These are phyloP conservation scores for Trametes cinnabarina DNA, from an alignment of 768 basidiomycete species.

Conservation along the genomic window DNA sequence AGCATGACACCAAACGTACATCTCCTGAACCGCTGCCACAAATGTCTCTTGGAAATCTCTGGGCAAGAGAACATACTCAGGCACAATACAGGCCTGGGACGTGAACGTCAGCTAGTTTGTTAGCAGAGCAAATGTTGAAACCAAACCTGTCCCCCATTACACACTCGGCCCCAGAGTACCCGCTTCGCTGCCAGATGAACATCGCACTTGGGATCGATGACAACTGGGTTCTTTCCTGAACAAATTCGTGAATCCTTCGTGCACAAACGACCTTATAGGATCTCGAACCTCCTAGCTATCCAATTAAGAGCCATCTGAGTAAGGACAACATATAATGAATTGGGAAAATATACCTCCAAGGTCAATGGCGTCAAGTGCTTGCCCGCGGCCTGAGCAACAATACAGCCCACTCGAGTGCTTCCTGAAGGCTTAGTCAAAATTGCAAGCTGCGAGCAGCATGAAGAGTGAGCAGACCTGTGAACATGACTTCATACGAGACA, in stretches of 20 bases:
- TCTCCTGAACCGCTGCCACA: constrained; percentile 39
- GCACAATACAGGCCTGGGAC: constrained; percentile 62
- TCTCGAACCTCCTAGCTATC: no score
- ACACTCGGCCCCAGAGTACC: constrained; percentile 75
- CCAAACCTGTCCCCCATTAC: constrained; percentile 72
- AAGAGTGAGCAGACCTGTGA: constrained; percentile 1
- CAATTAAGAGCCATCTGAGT: no score
- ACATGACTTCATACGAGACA: constrained; percentile 1
- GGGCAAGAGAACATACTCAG: constrained; percentile 50
- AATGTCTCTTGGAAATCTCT: constrained; percentile 37
- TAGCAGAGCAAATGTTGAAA: no score
- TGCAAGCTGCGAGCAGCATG: fast-evolving
- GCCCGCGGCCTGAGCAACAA: constrained; percentile 73
- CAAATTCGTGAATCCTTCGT: no score
- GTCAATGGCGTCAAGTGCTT: constrained; percentile 74
- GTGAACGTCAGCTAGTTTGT: no score
- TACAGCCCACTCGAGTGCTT: constrained; percentile 52
- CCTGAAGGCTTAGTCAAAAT: not conserved
- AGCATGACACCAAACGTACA: not conserved
- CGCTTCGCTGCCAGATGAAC: constrained; percentile 62
- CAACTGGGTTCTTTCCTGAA: constrained; percentile 68
- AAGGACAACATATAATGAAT: constrained; percentile 41
- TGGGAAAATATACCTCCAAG: constrained; percentile 41
- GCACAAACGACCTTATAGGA: no score
- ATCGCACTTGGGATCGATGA: constrained; percentile 56